phyloP scores from a whole-genome alignment of 2,329 filamentous ascomycete genomes.

The Biscogniauxia sp. region DNA sequence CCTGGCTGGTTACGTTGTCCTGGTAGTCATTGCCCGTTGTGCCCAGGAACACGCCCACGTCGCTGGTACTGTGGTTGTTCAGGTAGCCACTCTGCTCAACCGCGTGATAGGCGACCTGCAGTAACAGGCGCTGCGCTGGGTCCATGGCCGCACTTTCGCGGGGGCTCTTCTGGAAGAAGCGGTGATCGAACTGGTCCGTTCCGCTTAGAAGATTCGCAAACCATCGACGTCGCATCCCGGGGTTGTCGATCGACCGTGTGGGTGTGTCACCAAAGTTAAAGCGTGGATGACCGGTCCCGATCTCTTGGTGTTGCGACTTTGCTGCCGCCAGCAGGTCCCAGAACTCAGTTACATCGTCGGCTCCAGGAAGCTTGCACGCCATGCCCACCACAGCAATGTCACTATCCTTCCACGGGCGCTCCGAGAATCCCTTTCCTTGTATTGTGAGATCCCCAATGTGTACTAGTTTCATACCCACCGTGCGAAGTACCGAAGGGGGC shows the following conservation, averaged over 20 bases:
- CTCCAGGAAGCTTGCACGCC: conserved; percentile 35
- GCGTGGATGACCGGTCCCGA: not conserved
- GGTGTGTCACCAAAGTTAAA: not conserved
- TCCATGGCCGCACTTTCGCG: conserved; percentile 33
- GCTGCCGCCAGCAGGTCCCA: conserved; percentile 19
- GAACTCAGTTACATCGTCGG: conserved; percentile 16
- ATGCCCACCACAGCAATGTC: conserved; percentile 38
- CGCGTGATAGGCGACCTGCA: conserved; percentile 37
- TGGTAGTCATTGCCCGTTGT: conserved; percentile 21
- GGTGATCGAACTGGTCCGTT: conserved; percentile 17
- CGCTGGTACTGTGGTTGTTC: not conserved
- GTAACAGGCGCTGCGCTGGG: conserved; percentile 32
- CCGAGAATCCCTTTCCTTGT: not conserved
- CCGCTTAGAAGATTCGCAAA: conserved; percentile 28
- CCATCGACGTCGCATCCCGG: conserved; percentile 7
- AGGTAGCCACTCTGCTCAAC: conserved; percentile 26
- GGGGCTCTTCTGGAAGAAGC: conserved; percentile 29
- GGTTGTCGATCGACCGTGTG: conserved; percentile 5
- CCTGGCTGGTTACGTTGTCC: conserved; percentile 13
- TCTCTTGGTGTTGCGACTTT: conserved; percentile 12
- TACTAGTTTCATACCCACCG: too few relatives aligned
- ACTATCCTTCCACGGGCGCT: not conserved
- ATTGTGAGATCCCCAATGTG: too few relatives aligned
- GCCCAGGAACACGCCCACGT: not conserved
- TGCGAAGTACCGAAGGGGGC: too few relatives aligned